Evolutionary conservation across 1,284 basidiomycete genomes (phyloP), one percentile per base, ranked within the genome.

Genomic region (Porodaedalea pini): DNA sequence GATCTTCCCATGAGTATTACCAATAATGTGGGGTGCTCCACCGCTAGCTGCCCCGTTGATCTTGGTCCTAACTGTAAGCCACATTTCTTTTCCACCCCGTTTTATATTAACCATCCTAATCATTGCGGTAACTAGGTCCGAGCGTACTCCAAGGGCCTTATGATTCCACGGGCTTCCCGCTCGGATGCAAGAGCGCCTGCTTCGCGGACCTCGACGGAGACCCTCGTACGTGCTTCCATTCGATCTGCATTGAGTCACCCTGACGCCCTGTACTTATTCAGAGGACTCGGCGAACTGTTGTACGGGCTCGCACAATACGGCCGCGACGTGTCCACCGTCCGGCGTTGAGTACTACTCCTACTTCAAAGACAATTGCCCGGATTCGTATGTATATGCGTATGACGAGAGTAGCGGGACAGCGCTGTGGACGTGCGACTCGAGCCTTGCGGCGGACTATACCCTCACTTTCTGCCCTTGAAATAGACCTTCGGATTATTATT

Each of bases 101-200:
- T n/a, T n/a, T n/a, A n/a, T n/a, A n/a, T n/a, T n/a, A n/a, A n/a
- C n/a, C n/a, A n/a, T n/a, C n/a, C n/a, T n/a, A n/a, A n/a, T n/a
- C n/a, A n/a, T n/a, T n/a, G n/a, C n/a, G n/a, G n/a, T n/a, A n/a
- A 19, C 10, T 37, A 82, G 80, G 81, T 63, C 84, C 83, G 31
- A 67, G 71, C 13, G 63, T 70, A 2, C 69, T 83, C 36, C 74
- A 76, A 61, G 83, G 82, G 5, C 81, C 82, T 6, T 72, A 67
- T 60, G 80, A 81, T 66, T 69, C 76, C 4, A 66, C 68, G 27
- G 83, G 84, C 3, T 71, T 71, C 65, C 75, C 75, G 3, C 74
- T 81, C 34, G 83, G 82, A 5, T 85, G 83, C 73, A 78, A 77
- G 67, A 79, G 76, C 51, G 79, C 84, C 1, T 87, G 84, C 67